phyloP scores from a whole-genome alignment of 148 eudicot species.

The Rhododendron ovatum region DNA sequence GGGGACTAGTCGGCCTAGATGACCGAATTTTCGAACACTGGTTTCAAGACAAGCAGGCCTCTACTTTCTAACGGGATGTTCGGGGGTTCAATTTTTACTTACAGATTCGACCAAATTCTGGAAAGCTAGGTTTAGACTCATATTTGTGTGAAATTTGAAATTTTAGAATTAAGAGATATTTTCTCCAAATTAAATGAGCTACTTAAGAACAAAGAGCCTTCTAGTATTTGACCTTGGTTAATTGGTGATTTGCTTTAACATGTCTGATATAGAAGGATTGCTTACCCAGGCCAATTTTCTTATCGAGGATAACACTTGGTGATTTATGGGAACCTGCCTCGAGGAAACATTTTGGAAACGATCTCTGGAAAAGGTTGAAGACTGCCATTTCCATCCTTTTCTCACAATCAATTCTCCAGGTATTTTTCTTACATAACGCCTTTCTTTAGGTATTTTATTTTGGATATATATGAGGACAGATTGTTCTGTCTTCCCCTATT shows the following conservation, averaged over 20 bases:
- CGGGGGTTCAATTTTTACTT: background rate
- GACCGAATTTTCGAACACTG: background rate
- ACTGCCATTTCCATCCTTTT: constrained; percentile 65
- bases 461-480: background rate
- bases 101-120: background rate
- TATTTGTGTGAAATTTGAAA: background rate
- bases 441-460: background rate
- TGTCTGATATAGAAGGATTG: constrained; percentile 3
- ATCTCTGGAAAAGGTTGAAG: constrained; percentile 72
- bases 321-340: constrained; percentile 96
- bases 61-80: background rate
- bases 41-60: background rate
- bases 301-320: constrained; percentile 78
- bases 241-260: background rate
- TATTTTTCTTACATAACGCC: constrained; percentile 17
- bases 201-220: background rate
- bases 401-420: constrained; percentile 81
- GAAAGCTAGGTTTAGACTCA: background rate
- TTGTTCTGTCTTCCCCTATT: constrained; percentile 4
- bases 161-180: background rate
- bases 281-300: constrained; percentile 64
- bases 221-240: background rate
- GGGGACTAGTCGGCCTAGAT: background rate
- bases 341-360: constrained; percentile 59
- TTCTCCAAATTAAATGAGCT: background rate